These are phyloP conservation scores for Bassia scoparia DNA, from an alignment of 148 eudicot genomes.

Conservation along the genomic window DNA sequence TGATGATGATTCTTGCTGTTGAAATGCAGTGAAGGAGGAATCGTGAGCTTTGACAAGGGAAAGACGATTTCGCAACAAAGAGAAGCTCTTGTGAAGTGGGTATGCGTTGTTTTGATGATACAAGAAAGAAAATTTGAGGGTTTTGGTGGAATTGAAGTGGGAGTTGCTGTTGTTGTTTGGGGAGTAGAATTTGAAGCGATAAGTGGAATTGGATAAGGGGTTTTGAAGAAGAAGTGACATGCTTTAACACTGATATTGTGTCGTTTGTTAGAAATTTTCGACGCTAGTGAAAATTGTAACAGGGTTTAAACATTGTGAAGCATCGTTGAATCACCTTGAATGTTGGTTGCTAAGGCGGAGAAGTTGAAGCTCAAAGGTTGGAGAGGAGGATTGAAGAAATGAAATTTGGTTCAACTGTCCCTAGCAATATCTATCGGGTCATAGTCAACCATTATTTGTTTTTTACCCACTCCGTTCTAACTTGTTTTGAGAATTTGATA, in stretches of 20 bases:
- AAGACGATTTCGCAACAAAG: conserved; percentile 18
- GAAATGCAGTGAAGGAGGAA: conserved; percentile 24
- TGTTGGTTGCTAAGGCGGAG: conserved; percentile 1
- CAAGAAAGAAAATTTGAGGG: conserved; percentile 20
- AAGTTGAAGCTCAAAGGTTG: background rate
- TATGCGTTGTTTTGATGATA: conserved; percentile 11
- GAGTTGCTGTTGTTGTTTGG: conserved; percentile 5
- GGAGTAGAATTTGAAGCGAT: conserved; percentile 25
- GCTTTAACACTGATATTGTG: too few species aligned
- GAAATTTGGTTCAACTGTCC: background rate
- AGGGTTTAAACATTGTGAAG: background rate
- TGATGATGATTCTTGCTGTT: background rate
- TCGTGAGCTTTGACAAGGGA: conserved; percentile 29
- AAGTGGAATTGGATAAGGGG: conserved; percentile 28
- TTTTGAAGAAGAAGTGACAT: conserved; percentile 40
- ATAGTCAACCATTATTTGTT: too few species aligned
- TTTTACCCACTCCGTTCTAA: too few species aligned
- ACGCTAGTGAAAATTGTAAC: background rate
- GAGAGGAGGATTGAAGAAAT: background rate
- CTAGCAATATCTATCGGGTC: too few species aligned
- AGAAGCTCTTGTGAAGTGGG: conserved; percentile 25
- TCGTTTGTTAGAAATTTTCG: too few species aligned
- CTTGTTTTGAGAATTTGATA: too few species aligned
- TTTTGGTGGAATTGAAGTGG: conserved; percentile 17
- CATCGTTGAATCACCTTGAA: too few species aligned